Evolutionary conservation across 129 eudicot genomes (phyloP).

Genomic region (Sambucus nigra): DNA sequence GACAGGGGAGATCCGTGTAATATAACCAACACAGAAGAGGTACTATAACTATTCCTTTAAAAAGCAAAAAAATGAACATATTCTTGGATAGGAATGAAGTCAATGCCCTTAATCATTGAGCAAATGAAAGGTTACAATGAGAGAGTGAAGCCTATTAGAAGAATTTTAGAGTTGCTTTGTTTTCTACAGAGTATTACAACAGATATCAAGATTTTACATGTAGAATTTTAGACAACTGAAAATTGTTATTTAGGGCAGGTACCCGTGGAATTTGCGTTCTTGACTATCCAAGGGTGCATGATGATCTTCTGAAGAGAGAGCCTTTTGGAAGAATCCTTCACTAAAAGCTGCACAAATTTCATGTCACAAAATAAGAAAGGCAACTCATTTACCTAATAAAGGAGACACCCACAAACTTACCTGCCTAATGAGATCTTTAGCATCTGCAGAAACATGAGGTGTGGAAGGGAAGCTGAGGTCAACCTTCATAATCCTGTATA

Average conservation of each 20-base stretch:
- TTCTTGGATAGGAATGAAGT: too few species aligned
- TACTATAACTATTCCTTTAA: too few species aligned
- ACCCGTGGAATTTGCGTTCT: constrained; percentile 57
- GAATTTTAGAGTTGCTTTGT: too few species aligned
- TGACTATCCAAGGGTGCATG: constrained; percentile 82
- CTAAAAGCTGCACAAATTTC: constrained; percentile 71
- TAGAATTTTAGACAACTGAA: not conserved
- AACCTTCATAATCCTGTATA: constrained; percentile 67
- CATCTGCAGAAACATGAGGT: constrained; percentile 61
- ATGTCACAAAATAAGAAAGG: too few species aligned
- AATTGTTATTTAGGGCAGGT: constrained; percentile 23
- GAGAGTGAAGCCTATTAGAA: too few species aligned
- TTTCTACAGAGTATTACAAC: too few species aligned
- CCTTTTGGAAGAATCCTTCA: constrained; percentile 81
- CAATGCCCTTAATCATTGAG: too few species aligned
- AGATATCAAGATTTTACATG: too few species aligned
- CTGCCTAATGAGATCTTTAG: constrained; percentile 61
- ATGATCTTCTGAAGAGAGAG: constrained; percentile 79
- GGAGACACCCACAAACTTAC: constrained; percentile 25
- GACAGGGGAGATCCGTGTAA: too few species aligned
- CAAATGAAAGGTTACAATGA: too few species aligned
- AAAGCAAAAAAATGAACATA: too few species aligned
- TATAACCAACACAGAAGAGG: too few species aligned
- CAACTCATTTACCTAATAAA: not conserved
- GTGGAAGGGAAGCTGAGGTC: constrained; percentile 72